Conservation (phyloP, 306 rosid genomes). For the Pyrus bretschneideri region DNA sequence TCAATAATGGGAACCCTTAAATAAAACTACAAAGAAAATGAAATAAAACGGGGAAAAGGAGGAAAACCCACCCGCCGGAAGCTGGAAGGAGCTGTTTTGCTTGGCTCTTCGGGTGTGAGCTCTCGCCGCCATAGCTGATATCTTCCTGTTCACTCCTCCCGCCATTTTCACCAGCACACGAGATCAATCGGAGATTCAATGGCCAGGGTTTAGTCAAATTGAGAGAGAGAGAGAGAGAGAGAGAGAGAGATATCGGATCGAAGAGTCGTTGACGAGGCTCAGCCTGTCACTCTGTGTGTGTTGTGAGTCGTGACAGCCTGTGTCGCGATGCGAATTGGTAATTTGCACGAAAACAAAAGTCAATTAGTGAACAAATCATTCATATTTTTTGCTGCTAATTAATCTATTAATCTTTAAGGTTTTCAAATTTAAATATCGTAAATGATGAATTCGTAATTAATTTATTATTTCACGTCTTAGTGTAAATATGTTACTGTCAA, state of each 20-base stretch:
- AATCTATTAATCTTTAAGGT: too few relatives aligned
- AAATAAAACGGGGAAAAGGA: neutral
- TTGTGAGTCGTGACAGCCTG: too few relatives aligned
- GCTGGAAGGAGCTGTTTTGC: slow-evolving; percentile 28
- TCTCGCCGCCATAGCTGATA: slow-evolving; percentile 75
- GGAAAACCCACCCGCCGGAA: slow-evolving; percentile 46
- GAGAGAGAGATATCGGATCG: neutral
- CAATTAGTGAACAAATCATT: neutral
- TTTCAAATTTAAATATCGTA: too few relatives aligned
- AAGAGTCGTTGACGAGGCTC: neutral
- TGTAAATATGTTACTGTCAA: too few relatives aligned
- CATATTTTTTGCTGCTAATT: too few relatives aligned
- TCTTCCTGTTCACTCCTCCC: slow-evolving; percentile 47
- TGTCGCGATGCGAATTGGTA: neutral
- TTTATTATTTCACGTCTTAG: too few relatives aligned
- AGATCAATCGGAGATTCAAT: neutral
- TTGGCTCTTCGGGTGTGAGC: slow-evolving; percentile 63
- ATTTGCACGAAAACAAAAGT: neutral
- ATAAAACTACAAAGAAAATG: neutral
- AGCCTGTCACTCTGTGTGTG: neutral
- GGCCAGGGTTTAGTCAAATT: neutral
- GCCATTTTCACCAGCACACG: slow-evolving; percentile 35
- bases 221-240: neutral
- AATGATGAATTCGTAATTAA: too few relatives aligned
- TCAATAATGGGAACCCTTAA: neutral